Evolutionary conservation across 176 grass and related monocot genomes (phyloP).

Genomic region (Eleusine coracana): DNA sequence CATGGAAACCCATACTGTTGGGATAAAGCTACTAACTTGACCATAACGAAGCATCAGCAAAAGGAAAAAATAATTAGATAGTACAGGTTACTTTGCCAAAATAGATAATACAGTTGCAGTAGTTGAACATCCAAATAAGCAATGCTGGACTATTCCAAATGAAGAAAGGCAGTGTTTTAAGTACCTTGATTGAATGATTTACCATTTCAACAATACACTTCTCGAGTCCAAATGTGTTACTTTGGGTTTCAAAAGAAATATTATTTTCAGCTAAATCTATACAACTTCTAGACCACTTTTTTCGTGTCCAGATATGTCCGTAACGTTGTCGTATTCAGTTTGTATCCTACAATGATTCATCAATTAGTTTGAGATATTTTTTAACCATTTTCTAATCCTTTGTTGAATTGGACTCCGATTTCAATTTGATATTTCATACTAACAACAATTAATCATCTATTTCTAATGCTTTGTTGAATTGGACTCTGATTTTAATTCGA

Average conservation of each 20-base stretch:
- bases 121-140: neutral
- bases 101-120: neutral
- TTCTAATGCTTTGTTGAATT: too few relatives aligned
- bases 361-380: too few relatives aligned
- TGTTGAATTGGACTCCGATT: too few relatives aligned
- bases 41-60: neutral
- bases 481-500: too few relatives aligned
- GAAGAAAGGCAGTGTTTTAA: neutral
- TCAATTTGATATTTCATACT: too few relatives aligned
- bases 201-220: slow-evolving; percentile 8
- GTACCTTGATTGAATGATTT: slow-evolving; percentile 7
- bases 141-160: neutral
- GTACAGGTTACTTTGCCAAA: neutral
- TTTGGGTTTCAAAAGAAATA: neutral
- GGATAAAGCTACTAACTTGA: neutral
- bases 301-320: too few relatives aligned
- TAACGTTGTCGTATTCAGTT: too few relatives aligned
- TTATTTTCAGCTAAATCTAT: neutral
- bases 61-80: neutral
- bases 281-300: too few relatives aligned
- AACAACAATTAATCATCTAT: too few relatives aligned
- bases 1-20: neutral
- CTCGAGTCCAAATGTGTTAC: neutral
- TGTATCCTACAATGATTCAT: too few relatives aligned
- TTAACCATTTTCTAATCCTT: too few relatives aligned